These are phyloP conservation scores for Cetraspora pellucida DNA, from an alignment of 192 early-diverging fungal species.

Conservation along the genomic window DNA sequence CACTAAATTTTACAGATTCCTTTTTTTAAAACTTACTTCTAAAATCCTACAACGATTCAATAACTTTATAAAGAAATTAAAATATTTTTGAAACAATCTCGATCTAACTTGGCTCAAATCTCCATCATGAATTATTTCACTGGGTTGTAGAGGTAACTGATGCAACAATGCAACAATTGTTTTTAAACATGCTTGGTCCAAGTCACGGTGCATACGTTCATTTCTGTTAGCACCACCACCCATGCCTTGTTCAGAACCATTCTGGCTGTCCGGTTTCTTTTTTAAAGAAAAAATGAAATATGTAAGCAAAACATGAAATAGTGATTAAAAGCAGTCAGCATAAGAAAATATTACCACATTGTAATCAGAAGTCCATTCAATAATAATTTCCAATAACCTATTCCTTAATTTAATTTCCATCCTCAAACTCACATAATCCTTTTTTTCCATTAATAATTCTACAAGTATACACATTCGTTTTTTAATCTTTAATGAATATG, in stretches of 20 bases:
- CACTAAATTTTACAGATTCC: background rate
- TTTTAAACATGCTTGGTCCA: slow-evolving; percentile 81
- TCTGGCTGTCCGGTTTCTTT: slow-evolving; percentile 39
- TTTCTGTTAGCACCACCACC: slow-evolving; percentile 41
- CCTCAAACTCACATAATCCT: slow-evolving; percentile 68
- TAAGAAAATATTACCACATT: slow-evolving; percentile 45
- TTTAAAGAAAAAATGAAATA: background rate
- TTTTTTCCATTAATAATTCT: slow-evolving; percentile 74
- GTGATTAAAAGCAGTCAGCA: background rate
- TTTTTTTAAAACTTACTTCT: slow-evolving; percentile 42
- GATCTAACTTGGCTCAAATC: slow-evolving; percentile 63
- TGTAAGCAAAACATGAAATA: background rate
- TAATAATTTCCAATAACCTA: slow-evolving; percentile 67
- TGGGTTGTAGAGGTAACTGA: slow-evolving; percentile 71
- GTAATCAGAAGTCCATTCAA: slow-evolving; percentile 77
- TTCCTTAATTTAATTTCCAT: slow-evolving; percentile 77
- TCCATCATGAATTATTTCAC: slow-evolving; percentile 56
- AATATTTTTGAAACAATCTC: slow-evolving; percentile 70
- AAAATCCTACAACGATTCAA: slow-evolving; percentile 65
- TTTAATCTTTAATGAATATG: slow-evolving; percentile 66
- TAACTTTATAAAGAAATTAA: slow-evolving; percentile 76
- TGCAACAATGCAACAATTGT: slow-evolving; percentile 71
- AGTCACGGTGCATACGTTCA: slow-evolving; percentile 69
- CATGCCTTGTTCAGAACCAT: slow-evolving; percentile 36
- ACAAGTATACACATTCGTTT: slow-evolving; percentile 74